Evolutionary conservation across 805 yeast genomes (phyloP).

Genomic region (Lachancea sp.): DNA sequence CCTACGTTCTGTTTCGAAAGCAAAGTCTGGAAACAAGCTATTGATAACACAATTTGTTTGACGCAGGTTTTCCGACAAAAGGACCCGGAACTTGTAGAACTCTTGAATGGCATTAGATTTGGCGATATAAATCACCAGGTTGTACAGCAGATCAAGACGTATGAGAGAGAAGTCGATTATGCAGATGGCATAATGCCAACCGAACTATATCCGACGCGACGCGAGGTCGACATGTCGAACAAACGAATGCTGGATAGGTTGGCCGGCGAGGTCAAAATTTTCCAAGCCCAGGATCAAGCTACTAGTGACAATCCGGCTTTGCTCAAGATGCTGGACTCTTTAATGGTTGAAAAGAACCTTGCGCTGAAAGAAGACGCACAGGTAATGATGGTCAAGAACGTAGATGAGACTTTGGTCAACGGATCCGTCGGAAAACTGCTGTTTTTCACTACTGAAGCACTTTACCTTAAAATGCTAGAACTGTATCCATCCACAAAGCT

Average conservation of each 20-base stretch:
- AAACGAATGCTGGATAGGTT: constrained; percentile 42
- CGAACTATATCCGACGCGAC: constrained; percentile 78
- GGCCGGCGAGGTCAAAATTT: constrained; percentile 41
- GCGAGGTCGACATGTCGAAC: constrained; percentile 80
- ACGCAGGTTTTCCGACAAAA: constrained; percentile 77
- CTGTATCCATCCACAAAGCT: constrained; percentile 15
- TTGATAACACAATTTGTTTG: constrained; percentile 61
- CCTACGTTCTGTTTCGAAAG: constrained; percentile 70
- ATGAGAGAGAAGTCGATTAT: constrained; percentile 13
- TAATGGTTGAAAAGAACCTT: constrained; percentile 65
- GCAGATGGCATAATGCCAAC: constrained; percentile 71
- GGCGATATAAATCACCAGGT: constrained; percentile 49
- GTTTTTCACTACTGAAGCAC: constrained; percentile 30
- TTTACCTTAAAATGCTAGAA: constrained; percentile 22
- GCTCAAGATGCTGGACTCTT: constrained; percentile 40
- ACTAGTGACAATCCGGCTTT: constrained; percentile 15
- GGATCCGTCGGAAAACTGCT: constrained; percentile 81
- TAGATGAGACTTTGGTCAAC: constrained; percentile 72
- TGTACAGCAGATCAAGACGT: constrained; percentile 13
- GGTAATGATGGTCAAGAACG: constrained; percentile 87
- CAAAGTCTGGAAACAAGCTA: constrained; percentile 55
- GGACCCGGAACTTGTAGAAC: constrained; percentile 66
- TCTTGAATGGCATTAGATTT: constrained; percentile 73
- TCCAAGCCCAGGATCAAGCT: constrained; percentile 31
- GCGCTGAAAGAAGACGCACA: constrained; percentile 80